Base-by-base conservation (phyloP, 2,329 filamentous ascomycete species). In the Penicillium sp. region DNA sequence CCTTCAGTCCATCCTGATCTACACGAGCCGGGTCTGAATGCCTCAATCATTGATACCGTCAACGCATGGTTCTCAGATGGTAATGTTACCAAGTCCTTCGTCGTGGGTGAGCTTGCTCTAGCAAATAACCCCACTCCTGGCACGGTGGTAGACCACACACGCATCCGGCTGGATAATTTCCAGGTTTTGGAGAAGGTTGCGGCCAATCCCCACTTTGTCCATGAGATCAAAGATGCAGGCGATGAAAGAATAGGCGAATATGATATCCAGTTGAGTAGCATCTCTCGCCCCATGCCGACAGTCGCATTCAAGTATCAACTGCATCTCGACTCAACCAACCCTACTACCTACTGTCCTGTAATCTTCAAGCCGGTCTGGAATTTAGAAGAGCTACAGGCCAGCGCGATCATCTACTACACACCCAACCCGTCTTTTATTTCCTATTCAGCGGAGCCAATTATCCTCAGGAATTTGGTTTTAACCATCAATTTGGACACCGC, bases 251-350 rank as follows among this genome's bases (percentile, higher is more conserved):
- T 88, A 3, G 92, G 95, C 55, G 87, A 93, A 67, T 99, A 95
- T 74, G 83, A 79, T 0, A 77, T 99, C 30, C 84, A 92, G 58
- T 76, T 94, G 7, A 80, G 85, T 13, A 85, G 87, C 68, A 82
- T 97, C 60, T 76, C 80, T 57, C 85, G 87, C 64, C 87, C 90
- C 23, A 65, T 69, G 18, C 76, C 76, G 1, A 83, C 87, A 0
- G 86, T 93, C 7, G 93, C 88, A 7, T 97, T 99, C 77, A 96
- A 94, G 56, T 99, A 97, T 73, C 89, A 92, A 66, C 79, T 97
- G 10, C 90, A 94, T 62, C 74, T 89, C 29, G 86, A 91, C 30
- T 79, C 83, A 16, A 68, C 75, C 34, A 80, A 78, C 53, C 70
- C 81, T 13, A 75, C 80, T 9, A 67, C 77, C 4, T 86, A 90